Percentiles rank a stretch among this genome's conserved stretches.
Evolutionary conservation across 306 rosid species (phyloP).

Genomic region (Ceratonia siliqua): DNA sequence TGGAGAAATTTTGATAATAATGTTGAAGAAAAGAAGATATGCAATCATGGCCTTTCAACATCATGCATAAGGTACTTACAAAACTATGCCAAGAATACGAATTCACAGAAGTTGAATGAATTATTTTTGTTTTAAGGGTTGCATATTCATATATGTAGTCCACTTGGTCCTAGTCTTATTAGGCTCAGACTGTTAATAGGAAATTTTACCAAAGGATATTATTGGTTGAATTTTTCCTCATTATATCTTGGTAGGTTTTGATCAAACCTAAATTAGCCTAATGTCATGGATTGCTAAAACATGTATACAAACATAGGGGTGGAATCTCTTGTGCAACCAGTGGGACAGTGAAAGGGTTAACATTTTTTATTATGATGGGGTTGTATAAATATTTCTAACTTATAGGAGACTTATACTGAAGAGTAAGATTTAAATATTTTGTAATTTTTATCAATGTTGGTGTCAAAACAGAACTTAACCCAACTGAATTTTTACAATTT

Average conservation of each 20-base stretch:
- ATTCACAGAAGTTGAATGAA: not conserved
- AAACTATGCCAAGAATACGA: not conserved
- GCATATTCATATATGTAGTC: not conserved
- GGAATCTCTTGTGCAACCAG: not conserved
- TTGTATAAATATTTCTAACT: slow-evolving; percentile 1
- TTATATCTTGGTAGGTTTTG: not conserved
- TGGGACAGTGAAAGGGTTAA: not conserved
- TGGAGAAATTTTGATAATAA: not conserved
- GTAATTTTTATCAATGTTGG: not conserved
- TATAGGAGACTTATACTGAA: not conserved
- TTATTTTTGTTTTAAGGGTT: not conserved
- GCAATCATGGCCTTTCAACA: not conserved
- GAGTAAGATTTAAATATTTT: not conserved
- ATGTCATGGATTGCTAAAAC: not conserved
- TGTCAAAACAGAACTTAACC: not conserved
- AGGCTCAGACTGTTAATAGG: not conserved
- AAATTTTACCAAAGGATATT: slow-evolving; percentile 1
- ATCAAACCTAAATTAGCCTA: slow-evolving; percentile 5
- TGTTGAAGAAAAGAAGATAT: not conserved
- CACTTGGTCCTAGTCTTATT: not conserved
- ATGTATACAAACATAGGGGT: not conserved
- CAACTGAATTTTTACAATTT: not conserved
- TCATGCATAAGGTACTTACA: not conserved
- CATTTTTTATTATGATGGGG: not conserved
- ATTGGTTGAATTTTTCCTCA: not conserved